Conservation (phyloP, 78 protist genomes). For the Cavenderia fasciculata region DNA sequence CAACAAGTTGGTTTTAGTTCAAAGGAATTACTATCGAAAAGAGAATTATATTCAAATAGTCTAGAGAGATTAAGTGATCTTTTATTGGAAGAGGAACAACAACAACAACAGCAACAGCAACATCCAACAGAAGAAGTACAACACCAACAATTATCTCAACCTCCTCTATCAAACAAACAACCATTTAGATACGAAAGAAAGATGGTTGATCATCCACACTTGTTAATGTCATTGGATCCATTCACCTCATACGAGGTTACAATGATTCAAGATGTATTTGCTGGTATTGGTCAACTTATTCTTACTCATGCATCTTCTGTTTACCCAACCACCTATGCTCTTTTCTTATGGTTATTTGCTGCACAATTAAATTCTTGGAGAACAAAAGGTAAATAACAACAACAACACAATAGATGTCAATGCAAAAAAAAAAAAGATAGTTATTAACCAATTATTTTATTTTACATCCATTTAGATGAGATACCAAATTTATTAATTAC, state of each 20-base stretch:
- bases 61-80: too few species aligned
- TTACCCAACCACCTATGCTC: conserved; percentile 25
- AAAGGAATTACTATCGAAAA: too few species aligned
- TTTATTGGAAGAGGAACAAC: not conserved
- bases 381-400: conserved; percentile 18
- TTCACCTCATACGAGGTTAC: conserved; percentile 39
- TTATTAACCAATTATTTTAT: too few species aligned
- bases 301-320: conserved; percentile 28
- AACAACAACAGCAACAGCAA: not conserved
- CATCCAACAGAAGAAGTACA: too few species aligned
- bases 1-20: too few species aligned
- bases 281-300: conserved; percentile 28
- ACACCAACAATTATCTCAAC: too few species aligned
- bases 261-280: conserved; percentile 12
- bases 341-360: conserved; percentile 64
- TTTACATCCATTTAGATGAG: conserved; percentile 37
- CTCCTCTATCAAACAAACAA: too few species aligned
- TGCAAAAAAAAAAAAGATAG: too few species aligned
- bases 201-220: conserved; percentile 46
- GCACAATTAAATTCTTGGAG: conserved; percentile 15
- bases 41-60: too few species aligned
- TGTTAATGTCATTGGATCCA: conserved; percentile 45
- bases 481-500: conserved; percentile 41
- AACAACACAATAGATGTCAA: not conserved
- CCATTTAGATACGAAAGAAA: too few species aligned